A percentile compares a stretch with the other conserved stretches of the same genome.
These are phyloP conservation scores for Paramyrothecium sp. DNA, from an alignment of 2,329 filamentous ascomycete genomes.

Conservation along the genomic window DNA sequence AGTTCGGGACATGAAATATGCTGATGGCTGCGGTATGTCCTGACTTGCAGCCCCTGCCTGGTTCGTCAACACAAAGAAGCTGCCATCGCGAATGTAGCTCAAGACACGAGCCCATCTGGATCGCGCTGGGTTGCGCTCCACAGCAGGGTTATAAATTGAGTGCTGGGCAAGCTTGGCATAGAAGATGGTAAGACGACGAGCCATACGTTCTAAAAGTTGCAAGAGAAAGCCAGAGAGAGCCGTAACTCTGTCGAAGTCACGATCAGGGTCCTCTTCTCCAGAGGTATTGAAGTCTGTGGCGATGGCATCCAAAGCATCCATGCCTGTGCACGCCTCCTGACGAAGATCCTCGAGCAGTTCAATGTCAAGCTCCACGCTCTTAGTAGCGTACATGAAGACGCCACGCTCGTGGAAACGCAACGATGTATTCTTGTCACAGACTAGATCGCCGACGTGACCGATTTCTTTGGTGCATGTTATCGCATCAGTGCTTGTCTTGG, in stretches of 20 bases:
- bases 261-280: constrained; percentile 28
- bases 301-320: constrained; percentile 52
- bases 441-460: constrained; percentile 47
- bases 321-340: constrained; percentile 50
- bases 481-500: constrained; percentile 40
- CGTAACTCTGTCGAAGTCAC: constrained; percentile 33
- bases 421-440: constrained; percentile 42
- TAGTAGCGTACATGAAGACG: constrained; percentile 48
- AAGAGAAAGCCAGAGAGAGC: constrained; percentile 46
- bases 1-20: constrained; percentile 10
- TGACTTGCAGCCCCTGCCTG: constrained; percentile 15
- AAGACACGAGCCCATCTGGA: constrained; percentile 51
- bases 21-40: constrained; percentile 4
- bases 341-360: constrained; percentile 52
- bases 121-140: constrained; percentile 52
- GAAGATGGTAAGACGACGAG: constrained; percentile 48
- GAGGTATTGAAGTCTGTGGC: constrained; percentile 17
- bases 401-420: constrained; percentile 50
- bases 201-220: constrained; percentile 52
- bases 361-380: constrained; percentile 49
- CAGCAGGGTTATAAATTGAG: constrained; percentile 48
- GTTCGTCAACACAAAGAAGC: constrained; percentile 47
- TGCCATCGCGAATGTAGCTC: constrained; percentile 46
- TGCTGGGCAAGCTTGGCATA: constrained; percentile 48
- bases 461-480: constrained; percentile 46